A percentile compares a stretch with the other conserved stretches of the same genome.
Conservation (phyloP, 2,329 filamentous ascomycete genomes). For the Raffaelea arxii region DNA sequence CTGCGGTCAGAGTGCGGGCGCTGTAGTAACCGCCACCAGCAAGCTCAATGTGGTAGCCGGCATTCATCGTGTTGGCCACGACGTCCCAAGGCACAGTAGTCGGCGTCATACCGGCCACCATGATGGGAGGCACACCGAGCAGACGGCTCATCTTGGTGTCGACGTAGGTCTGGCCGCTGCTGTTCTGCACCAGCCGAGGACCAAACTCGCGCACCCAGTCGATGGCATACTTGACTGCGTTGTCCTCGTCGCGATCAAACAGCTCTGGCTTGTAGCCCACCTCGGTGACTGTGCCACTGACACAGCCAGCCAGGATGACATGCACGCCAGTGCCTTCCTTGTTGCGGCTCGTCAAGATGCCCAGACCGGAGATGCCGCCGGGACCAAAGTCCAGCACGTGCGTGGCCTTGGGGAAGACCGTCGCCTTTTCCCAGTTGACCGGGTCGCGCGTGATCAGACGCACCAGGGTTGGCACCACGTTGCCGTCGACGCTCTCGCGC, state of each 20-base stretch:
- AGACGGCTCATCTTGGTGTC: slow-evolving; percentile 94
- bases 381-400: slow-evolving; percentile 96
- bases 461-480: slow-evolving; percentile 77
- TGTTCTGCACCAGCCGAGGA: slow-evolving; percentile 83
- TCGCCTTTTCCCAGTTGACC: slow-evolving; percentile 94
- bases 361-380: slow-evolving; percentile 91
- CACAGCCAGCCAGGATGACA: slow-evolving; percentile 88
- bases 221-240: slow-evolving; percentile 87
- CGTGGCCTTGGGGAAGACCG: slow-evolving; percentile 79
- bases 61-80: slow-evolving; percentile 84
- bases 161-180: slow-evolving; percentile 79
- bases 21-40: slow-evolving; percentile 86
- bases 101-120: slow-evolving; percentile 93
- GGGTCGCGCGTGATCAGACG: slow-evolving; percentile 91
- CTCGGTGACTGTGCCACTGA: slow-evolving; percentile 81
- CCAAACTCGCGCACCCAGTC: slow-evolving; percentile 98
- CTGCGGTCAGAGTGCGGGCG: slow-evolving; percentile 70
- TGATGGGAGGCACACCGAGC: slow-evolving; percentile 73
- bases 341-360: slow-evolving; percentile 93
- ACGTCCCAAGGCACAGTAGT: slow-evolving; percentile 86
- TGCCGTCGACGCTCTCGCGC: slow-evolving; percentile 56
- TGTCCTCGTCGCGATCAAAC: slow-evolving; percentile 90
- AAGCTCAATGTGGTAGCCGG: slow-evolving; percentile 88
- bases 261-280: slow-evolving; percentile 97
- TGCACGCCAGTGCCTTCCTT: slow-evolving; percentile 97